These are phyloP conservation scores for Furcasterigmium sp. DNA, from an alignment of 2,329 filamentous ascomycete species.

Conservation along the genomic window DNA sequence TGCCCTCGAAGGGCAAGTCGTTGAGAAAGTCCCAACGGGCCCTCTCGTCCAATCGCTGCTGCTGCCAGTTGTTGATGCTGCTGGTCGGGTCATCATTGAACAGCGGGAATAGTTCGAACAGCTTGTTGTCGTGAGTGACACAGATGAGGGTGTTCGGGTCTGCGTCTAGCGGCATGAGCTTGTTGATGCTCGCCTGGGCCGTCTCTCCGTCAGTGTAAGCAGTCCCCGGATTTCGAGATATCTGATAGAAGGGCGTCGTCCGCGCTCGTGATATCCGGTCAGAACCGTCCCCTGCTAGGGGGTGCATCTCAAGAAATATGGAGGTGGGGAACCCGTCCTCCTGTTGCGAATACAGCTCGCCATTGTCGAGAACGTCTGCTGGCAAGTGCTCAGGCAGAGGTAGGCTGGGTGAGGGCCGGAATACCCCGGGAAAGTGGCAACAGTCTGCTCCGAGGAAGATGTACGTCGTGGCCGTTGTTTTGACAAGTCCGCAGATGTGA, in stretches of 20 bases:
- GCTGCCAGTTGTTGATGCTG: slow-evolving; percentile 9
- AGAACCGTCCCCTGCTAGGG: neutral
- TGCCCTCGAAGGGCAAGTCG: neutral
- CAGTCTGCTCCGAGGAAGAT: slow-evolving; percentile 16
- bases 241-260: slow-evolving; percentile 4
- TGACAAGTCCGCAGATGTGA: slow-evolving; percentile 15
- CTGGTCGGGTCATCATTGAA: slow-evolving; percentile 6
- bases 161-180: slow-evolving; percentile 8
- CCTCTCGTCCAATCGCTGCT: slow-evolving; percentile 1
- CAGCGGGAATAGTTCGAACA: slow-evolving; percentile 6
- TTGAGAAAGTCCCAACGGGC: neutral
- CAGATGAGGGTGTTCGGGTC: slow-evolving; percentile 8
- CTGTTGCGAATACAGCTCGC: no score
- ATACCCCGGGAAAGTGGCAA: slow-evolving; percentile 11
- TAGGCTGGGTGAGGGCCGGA: slow-evolving; percentile 1
- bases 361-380: neutral
- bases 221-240: neutral
- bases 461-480: slow-evolving; percentile 13
- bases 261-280: neutral
- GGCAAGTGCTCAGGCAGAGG: neutral
- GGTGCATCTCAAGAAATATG: slow-evolving; percentile 7
- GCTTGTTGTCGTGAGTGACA: slow-evolving; percentile 7
- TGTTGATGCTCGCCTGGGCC: slow-evolving; percentile 5
- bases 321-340: slow-evolving; percentile 9
- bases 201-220: slow-evolving; percentile 7